Base-by-base conservation (phyloP, 2,329 filamentous ascomycete genomes). In the Arthrinium puccinioides region DNA sequence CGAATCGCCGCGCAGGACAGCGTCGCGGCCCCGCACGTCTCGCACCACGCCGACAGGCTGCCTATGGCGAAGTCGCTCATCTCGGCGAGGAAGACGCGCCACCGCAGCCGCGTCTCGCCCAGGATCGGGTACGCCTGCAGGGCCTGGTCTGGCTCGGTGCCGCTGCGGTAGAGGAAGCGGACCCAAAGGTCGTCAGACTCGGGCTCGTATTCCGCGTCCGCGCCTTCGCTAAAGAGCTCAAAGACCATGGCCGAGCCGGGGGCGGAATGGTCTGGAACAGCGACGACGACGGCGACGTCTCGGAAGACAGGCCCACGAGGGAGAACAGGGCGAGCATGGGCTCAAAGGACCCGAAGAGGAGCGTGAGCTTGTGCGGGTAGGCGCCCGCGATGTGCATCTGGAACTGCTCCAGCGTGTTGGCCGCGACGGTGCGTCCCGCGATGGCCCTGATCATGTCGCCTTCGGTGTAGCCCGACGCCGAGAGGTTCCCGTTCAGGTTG, bases 171-270 rank as follows among this genome's bases (percentile, higher is more conserved):
- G 4, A 71, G 53, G 51, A 80, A 76, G n/a, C 75, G 69, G 5
- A 80, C 67, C 39, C 57, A 64, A 13, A 79, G 57, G 15, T 70
- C 60, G 9, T 61, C 49, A 0, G 46, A 39, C 3, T 44, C 32
- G 1, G 65, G 64, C 9, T 13, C 10, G 21, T 13, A 9, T 27
- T 45, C 36, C 36, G 41, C 29, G 40, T 56, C 40, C 13, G 56
- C 44, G 9, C 58, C 56, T 23, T 66, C 56, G 14, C 62, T 65
- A 42, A 69, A 69, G 5, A 80, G 56, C 62, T 95, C 88, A 53
- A 92, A 88, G 0, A 75, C 66, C 71, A 94, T 82, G 27, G 76
- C 73, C 1, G 79, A 81, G 0, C 87, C 87, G 25, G 87, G 86
- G 45, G 81, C 71, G 0, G 79, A 11, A 78, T 45, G 45, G 54